Evolutionary conservation across 306 rosid genomes (phyloP).

Genomic region (Clitoria ternatea): DNA sequence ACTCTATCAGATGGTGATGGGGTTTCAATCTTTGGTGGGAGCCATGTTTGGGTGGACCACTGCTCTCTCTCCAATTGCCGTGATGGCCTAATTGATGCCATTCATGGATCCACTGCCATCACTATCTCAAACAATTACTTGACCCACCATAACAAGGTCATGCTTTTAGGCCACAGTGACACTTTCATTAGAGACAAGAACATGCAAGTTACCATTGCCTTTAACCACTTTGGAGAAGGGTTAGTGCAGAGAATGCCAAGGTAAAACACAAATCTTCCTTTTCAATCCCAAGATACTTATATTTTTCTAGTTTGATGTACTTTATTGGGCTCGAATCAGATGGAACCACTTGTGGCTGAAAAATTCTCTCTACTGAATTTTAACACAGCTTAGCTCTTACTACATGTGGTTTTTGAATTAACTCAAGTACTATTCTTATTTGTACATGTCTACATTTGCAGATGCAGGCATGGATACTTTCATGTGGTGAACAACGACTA

Average conservation of each 20-base stretch:
- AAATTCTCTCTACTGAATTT: too few relatives aligned
- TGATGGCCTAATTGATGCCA: slow-evolving; percentile 80
- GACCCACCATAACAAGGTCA: slow-evolving; percentile 88
- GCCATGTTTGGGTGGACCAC: slow-evolving; percentile 94
- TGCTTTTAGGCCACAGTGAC: slow-evolving; percentile 96
- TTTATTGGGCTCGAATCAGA: too few relatives aligned
- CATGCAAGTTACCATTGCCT: slow-evolving; percentile 93
- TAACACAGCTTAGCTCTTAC: background rate
- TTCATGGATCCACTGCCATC: slow-evolving; percentile 78
- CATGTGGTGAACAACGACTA: slow-evolving; percentile 99
- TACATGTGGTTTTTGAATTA: background rate
- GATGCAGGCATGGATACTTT: slow-evolving; percentile 90
- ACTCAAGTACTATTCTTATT: background rate
- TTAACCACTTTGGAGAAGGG: slow-evolving; percentile 95
- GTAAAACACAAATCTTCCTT: background rate
- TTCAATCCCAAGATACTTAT: background rate
- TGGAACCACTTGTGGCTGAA: too few relatives aligned
- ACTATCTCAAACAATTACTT: slow-evolving; percentile 77
- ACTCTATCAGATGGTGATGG: slow-evolving; percentile 89
- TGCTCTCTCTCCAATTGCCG: slow-evolving; percentile 66
- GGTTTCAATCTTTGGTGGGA: slow-evolving; percentile 76
- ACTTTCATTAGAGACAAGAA: slow-evolving; percentile 58
- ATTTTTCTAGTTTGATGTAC: too few relatives aligned
- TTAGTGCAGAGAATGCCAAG: slow-evolving; percentile 81
- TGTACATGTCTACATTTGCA: slow-evolving; percentile 28